phyloP scores from a whole-genome alignment of 2,329 filamentous ascomycete genomes.

The Neobulgaria alba region DNA sequence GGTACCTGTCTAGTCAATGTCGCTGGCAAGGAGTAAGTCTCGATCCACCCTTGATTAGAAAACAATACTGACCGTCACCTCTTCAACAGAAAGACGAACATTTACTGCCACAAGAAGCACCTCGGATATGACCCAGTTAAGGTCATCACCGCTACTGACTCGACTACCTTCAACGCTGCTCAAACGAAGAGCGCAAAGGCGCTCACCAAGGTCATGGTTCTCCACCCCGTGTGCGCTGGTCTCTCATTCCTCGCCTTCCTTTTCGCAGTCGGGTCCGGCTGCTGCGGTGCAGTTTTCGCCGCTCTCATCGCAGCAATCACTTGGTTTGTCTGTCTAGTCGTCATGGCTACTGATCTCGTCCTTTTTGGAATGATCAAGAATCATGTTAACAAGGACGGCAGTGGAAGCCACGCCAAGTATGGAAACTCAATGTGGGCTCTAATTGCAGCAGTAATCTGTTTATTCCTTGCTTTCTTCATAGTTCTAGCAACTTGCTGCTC shows the following conservation, averaged over 20 bases:
- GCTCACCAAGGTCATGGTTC: conserved; percentile 50
- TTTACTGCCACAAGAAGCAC: conserved; percentile 38
- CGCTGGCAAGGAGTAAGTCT: conserved; percentile 21
- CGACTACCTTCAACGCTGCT: conserved; percentile 35
- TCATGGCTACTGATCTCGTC: conserved; percentile 48
- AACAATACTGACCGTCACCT: conserved; percentile 3
- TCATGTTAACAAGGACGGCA: conserved; percentile 40
- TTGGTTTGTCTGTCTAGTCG: conserved; percentile 40
- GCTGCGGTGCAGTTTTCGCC: conserved; percentile 43
- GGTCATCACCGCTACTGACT: conserved; percentile 32
- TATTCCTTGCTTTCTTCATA: conserved; percentile 46
- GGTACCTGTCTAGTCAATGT: conserved; percentile 43
- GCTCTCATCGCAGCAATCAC: conserved; percentile 40
- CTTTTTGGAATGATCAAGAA: conserved; percentile 44
- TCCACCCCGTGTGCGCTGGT: conserved; percentile 52
- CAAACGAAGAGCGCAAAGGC: conserved; percentile 37
- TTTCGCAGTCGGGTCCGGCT: conserved; percentile 42
- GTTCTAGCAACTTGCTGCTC: conserved; percentile 56
- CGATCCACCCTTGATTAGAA: neutral
- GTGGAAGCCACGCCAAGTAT: conserved; percentile 39
- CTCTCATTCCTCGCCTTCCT: conserved; percentile 52
- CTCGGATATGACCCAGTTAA: conserved; percentile 49
- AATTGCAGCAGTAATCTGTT: conserved; percentile 45
- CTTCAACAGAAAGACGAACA: conserved; percentile 26
- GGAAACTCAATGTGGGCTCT: conserved; percentile 50